phyloP scores from a whole-genome alignment of 2,329 filamentous ascomycete species.

The Aspergillus brunneoviolaceus region DNA sequence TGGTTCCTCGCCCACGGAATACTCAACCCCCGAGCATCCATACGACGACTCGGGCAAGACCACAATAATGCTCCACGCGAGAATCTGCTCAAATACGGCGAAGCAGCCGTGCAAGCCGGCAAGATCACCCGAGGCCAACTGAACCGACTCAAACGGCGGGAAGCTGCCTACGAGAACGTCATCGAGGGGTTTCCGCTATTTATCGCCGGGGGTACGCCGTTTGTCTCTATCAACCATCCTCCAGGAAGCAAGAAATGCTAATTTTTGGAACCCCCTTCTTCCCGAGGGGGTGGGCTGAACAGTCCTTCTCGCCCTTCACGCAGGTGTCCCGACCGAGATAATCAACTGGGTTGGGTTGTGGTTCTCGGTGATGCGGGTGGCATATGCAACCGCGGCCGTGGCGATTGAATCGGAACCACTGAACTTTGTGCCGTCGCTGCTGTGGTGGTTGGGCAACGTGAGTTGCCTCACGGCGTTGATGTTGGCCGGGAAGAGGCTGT shows the following conservation, averaged over 20 bases:
- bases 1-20: conserved; percentile 41
- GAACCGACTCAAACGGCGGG: conserved; percentile 37
- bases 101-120: conserved; percentile 35
- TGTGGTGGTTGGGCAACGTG: conserved; percentile 43
- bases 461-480: conserved; percentile 40
- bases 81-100: conserved; percentile 39
- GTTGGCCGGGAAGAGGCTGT: conserved; percentile 34
- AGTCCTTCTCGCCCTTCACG: conserved; percentile 37
- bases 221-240: not conserved
- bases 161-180: conserved; percentile 35
- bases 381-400: conserved; percentile 36
- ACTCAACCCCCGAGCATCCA: conserved; percentile 38
- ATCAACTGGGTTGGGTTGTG: conserved; percentile 40
- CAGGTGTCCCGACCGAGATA: conserved; percentile 33
- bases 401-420: conserved; percentile 29
- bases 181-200: conserved; percentile 42
- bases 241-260: not conserved
- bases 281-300: too few species aligned
- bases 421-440: conserved; percentile 36
- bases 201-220: conserved; percentile 26
- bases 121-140: conserved; percentile 38
- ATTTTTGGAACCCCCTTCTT: too few species aligned
- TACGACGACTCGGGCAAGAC: conserved; percentile 34
- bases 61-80: conserved; percentile 41
- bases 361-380: conserved; percentile 38